Base-by-base conservation (phyloP, 495 filamentous ascomycete species). In the Entonaema liquescens region DNA sequence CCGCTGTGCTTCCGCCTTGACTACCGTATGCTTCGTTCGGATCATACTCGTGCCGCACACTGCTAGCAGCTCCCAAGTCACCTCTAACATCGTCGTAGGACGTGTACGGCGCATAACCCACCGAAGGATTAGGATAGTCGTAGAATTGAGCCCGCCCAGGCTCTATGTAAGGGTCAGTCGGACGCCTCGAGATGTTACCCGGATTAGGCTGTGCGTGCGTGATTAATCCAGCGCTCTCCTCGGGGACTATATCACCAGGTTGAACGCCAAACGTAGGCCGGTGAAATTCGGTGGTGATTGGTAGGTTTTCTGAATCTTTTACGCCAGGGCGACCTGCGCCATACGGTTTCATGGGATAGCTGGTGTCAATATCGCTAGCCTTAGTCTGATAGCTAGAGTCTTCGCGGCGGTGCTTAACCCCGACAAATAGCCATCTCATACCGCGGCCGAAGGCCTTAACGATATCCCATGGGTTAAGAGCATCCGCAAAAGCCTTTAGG, bases 381-480 rank as follows among this genome's bases (percentile, higher is more conserved):
- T 76, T 79, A 44, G 62, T 26, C 56, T 77, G 75, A 60, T 86
- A 86, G 52, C 82, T 84, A 26, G 73, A 52, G 54, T 87, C 83
- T 21, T 79, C 68, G 35, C 78, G 76, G 35, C 86, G 81, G 67
- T 73, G 67, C 74, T 88, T 89, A 40, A 86, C 83, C 36, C 94
- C 92, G 9, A 93, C 88, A 50, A 93, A 88, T 17, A 95, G 78
- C 94, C 94, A 97, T 67, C 89, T 86, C 68, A 92, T 89, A 23
- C 91, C 89, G 23, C 94, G 87, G 7, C 89, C 90, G 36, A 91
- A 84, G 9, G 91, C 91, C 79, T 93, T 95, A 60, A 94, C 72
- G 40, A 97, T 83, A 74, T 97, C 94, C 87, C 92, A 91, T 19
- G 92, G 85, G 74, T 96, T 96, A 80, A 95, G 87, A 5, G 92